Evolutionary conservation across 805 yeast species (phyloP).

Genomic region (Naumovozyma baii): DNA sequence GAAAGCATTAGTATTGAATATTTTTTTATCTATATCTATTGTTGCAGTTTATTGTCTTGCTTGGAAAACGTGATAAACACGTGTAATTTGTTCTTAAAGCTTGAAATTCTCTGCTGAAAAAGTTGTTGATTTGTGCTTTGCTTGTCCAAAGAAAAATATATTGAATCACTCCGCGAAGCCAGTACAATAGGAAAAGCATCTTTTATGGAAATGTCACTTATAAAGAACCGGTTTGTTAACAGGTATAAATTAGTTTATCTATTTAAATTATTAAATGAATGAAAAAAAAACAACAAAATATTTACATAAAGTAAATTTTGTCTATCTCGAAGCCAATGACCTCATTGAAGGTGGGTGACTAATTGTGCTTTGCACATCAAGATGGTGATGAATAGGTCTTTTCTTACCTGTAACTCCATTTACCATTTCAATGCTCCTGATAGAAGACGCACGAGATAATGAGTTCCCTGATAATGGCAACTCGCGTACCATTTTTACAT

Average conservation of each 20-base stretch:
- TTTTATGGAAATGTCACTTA: too few species aligned
- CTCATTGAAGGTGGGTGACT: slow-evolving; percentile 10
- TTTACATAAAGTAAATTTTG: too few species aligned
- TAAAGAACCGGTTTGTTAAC: too few species aligned
- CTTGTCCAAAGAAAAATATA: slow-evolving; percentile 15
- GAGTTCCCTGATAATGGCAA: slow-evolving; percentile 1
- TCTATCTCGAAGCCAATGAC: slow-evolving; percentile 9
- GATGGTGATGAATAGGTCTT: slow-evolving; percentile 12
- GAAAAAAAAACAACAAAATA: too few species aligned
- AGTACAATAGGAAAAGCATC: too few species aligned
- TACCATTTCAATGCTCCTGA: slow-evolving; percentile 6
- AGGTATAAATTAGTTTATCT: not conserved
- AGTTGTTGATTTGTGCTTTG: slow-evolving; percentile 8
- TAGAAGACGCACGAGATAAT: slow-evolving; percentile 13
- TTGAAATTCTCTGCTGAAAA: slow-evolving; percentile 11
- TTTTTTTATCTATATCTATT: not conserved
- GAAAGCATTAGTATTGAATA: too few species aligned
- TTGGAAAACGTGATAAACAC: slow-evolving; percentile 27
- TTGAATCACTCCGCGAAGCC: too few species aligned
- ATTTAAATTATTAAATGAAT: too few species aligned
- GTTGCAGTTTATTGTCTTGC: not conserved
- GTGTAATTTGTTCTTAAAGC: slow-evolving; percentile 14
- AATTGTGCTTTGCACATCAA: slow-evolving; percentile 15
- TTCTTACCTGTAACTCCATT: slow-evolving; percentile 5
- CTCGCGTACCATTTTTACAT: not conserved